Evolutionary conservation across 768 basidiomycete genomes (phyloP), one percentile per base, ranked within the genome.

Genomic region (Lyophyllum atratum): DNA sequence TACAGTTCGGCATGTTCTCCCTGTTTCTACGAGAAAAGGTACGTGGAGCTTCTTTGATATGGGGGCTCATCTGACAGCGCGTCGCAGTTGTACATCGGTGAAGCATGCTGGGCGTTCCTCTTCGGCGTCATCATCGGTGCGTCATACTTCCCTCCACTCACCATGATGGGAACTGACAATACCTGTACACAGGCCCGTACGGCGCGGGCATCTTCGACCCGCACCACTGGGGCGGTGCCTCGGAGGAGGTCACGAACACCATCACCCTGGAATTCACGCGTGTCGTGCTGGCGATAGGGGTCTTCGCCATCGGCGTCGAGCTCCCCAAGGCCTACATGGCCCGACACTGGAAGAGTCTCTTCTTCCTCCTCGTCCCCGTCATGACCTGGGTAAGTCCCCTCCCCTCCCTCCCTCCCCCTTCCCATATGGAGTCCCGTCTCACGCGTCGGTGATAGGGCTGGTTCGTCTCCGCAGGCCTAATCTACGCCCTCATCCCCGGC

Each of bases 231-330:
- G 85, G 82, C 1, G 71, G 72, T 19, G 75, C 74, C 4, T 62
- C 76, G 50, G 76, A 77, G 4, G 75, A 80, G 29, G 65, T 67
- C 1, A 76, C 80, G 11, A 92, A 98, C 72, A 74, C 76, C 22
- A 91, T 99, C 57, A 95, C 93, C 1, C 81, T 99, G 56, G 97
- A 99, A 72, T 81, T 89, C 66, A 95, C 93, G 9, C 83, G 97
- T 15, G 87, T 98, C 55, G 90, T 98, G 44, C 85, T 99, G 29
- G 97, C 96, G 15, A 90, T 98, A 52, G 94, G 94, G 19, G 96
- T 99, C 0, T 99, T 99, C 70, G 96, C 96, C 8, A 93, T 99
- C 52, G 97, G 97, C 15, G 97, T 98, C 22, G 97, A 99, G 69
- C 78, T 98, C 68, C 97, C 97, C 22, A 94, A 95, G 75, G 92